phyloP scores from a whole-genome alignment of 306 rosid genomes.

The Rosa persica region DNA sequence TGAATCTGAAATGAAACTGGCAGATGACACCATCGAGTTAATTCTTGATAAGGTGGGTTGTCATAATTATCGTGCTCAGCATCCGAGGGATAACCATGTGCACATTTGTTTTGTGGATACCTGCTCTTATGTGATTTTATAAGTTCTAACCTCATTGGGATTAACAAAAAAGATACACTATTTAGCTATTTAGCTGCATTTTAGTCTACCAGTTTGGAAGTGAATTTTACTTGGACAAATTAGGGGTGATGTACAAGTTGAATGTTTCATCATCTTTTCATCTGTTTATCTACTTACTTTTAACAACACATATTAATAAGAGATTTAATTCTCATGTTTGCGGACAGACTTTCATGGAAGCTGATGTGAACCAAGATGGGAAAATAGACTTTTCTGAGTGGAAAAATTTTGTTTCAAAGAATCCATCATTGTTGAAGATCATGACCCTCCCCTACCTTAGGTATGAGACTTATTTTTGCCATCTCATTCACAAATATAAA shows the following conservation, averaged over 20 bases:
- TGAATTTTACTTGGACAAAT: background rate
- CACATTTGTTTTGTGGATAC: background rate
- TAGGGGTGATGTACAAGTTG: background rate
- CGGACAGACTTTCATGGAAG: conserved; percentile 80
- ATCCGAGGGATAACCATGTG: background rate
- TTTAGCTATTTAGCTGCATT: background rate
- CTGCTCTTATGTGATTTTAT: background rate
- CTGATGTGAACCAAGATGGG: conserved; percentile 85
- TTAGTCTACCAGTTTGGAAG: background rate
- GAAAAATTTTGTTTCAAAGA: conserved; percentile 62
- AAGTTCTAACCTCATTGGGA: background rate
- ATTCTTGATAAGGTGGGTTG: conserved; percentile 71
- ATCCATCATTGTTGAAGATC: conserved; percentile 74
- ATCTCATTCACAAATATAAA: background rate
- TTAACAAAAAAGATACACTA: background rate
- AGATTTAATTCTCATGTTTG: conserved; percentile 19
- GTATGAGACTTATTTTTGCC: conserved; percentile 28
- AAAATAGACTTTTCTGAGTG: conserved; percentile 79
- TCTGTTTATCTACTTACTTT: background rate
- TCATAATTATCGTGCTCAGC: background rate
- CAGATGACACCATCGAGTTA: conserved; percentile 74
- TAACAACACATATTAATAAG: background rate
- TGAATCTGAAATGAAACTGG: conserved; percentile 77
- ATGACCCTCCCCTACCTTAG: conserved; percentile 89
- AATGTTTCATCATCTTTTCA: background rate